Conservation (phyloP, 192 early-diverging fungal species). For the Dispira simplex region DNA sequence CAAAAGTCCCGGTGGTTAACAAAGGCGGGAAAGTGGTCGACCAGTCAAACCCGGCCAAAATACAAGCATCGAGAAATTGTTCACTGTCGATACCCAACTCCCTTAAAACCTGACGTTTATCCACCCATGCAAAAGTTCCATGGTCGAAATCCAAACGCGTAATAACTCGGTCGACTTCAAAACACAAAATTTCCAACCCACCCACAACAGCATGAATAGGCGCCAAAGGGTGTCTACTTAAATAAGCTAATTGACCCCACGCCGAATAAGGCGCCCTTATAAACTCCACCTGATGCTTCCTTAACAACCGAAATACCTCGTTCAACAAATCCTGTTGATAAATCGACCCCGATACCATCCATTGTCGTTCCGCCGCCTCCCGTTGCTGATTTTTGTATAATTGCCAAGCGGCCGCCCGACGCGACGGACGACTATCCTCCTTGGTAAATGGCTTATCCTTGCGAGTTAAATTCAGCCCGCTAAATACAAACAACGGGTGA, state of each 20-base stretch:
- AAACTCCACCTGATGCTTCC: constrained; percentile 45
- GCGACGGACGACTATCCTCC: constrained; percentile 42
- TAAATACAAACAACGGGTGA: constrained; percentile 64
- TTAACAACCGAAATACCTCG: constrained; percentile 51
- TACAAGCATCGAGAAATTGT: constrained; percentile 64
- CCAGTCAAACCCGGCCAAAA: constrained; percentile 66
- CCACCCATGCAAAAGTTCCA: constrained; percentile 43
- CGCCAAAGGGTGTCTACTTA: constrained; percentile 49
- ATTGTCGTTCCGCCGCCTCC: constrained; percentile 38
- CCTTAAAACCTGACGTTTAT: constrained; percentile 38
- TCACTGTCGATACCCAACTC: constrained; percentile 44
- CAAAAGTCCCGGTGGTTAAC: constrained; percentile 32
- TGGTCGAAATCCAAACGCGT: constrained; percentile 46
- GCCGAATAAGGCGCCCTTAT: constrained; percentile 68
- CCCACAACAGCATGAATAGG: constrained; percentile 54
- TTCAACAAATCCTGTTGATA: constrained; percentile 45
- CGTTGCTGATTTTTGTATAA: constrained; percentile 38
- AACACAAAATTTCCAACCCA: constrained; percentile 60
- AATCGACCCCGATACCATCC: constrained; percentile 32
- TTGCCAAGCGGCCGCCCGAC: constrained; percentile 54
- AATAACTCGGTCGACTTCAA: constrained; percentile 57
- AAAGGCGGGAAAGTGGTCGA: constrained; percentile 57
- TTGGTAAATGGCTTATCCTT: constrained; percentile 50
- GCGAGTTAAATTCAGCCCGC: constrained; percentile 48
- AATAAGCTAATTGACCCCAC: constrained; percentile 63